These are phyloP conservation scores for Glycine tomentella DNA, from an alignment of 306 rosid genomes.

Conservation along the genomic window DNA sequence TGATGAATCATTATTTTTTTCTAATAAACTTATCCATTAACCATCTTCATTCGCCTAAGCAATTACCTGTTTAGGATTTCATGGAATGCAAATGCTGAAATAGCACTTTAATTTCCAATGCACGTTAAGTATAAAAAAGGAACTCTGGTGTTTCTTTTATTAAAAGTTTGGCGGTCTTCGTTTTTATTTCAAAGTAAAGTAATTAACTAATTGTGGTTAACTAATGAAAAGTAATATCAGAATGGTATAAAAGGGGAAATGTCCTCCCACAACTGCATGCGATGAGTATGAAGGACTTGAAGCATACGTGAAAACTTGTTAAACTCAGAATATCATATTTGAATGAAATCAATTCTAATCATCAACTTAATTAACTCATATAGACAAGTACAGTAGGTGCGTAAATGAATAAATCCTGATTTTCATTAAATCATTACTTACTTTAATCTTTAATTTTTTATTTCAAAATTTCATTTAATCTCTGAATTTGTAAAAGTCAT, in stretches of 20 bases:
- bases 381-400: background rate
- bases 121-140: background rate
- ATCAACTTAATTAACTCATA: background rate
- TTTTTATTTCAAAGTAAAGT: background rate
- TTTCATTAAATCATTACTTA: background rate
- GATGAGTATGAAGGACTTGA: background rate
- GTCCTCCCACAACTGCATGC: background rate
- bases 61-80: background rate
- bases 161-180: background rate
- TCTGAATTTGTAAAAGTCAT: background rate
- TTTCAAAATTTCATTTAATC: background rate
- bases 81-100: conserved; percentile 4
- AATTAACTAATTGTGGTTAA: background rate
- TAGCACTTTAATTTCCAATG: background rate
- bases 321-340: background rate
- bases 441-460: background rate
- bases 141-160: background rate
- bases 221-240: background rate
- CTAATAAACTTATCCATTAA: background rate
- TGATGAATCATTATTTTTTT: background rate
- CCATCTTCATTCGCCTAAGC: background rate
- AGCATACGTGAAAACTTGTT: background rate
- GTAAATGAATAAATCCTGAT: background rate
- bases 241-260: background rate
- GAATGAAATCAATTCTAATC: no score